Base-by-base conservation (phyloP, 192 early-diverging fungal genomes). In the Coemansia sp. region DNA sequence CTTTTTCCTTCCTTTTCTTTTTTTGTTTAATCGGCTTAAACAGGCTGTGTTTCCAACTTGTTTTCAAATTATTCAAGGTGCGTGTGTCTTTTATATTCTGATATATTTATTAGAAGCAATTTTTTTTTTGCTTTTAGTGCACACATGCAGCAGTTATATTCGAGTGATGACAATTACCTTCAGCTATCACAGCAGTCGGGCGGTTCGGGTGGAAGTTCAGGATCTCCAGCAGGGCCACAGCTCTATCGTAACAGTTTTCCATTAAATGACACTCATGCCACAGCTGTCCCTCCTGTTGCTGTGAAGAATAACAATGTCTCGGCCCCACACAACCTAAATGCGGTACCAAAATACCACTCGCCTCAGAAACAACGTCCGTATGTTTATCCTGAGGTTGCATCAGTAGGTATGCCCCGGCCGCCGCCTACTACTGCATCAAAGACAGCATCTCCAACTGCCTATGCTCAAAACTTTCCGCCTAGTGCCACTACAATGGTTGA, bases 171-270 rank as follows among this genome's bases (percentile, higher is more conserved):
- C 61, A 67, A 67, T 54, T 77, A 77, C 27, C 56, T 70, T 10
- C 68, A 63, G 49, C 47, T 71, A 54, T 66, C 69, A 34, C 64
- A 68, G 51, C 56, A 67, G 32, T 64, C 62, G 32, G 60, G 21
- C 24, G 60, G 31, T 23, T 67, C 65, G 19, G 50, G 59, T 30
- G 57, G 64, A 23, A 67, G 63, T 27, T 50, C 49, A 3, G 54
- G 34, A 24, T 56, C 59, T 21, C 30, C 61, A 3, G 68, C 74
- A 21, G 75, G 75, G 0, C 75, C 69, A 0, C 75, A 78, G 56
- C 65, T 69, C n/a, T 78, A 78, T 44, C 54, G 62, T 24, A 51
- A 69, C 44, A 71, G 69, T 65, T 68, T 68, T 55, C 71, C 71
- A 44, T 54, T 56, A 9, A 22, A 65, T 22, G 69, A 72, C 18